Base-by-base conservation (phyloP, 2,329 filamentous ascomycete genomes). In the Alternaria sp. region DNA sequence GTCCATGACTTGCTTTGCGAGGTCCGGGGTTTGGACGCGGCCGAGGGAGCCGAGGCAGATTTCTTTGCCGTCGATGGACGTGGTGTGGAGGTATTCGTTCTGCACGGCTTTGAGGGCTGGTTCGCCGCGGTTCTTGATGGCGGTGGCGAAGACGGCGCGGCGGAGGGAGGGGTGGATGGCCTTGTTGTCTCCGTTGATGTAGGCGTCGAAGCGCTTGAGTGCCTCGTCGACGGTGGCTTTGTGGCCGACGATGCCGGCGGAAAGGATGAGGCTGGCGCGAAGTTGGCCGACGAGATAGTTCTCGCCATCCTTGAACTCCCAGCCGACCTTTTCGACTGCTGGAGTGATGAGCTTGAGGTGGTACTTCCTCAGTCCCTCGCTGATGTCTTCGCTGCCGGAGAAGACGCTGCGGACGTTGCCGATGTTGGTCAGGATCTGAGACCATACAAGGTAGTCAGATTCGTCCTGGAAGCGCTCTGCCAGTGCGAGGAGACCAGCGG, bases 51-150 rank as follows among this genome's bases (percentile, higher is more conserved):
- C 84, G 4, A 98, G 87, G 69, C 89, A 91, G 67, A 97, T 91
- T 70, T 97, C 93, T 81, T 94, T 96, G 72, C 93, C 94, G 73
- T 98, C 96, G 40, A 97, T 90, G 8, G 93, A 93, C 56, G 91
- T 90, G 12, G 93, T 96, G 54, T 85, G 89, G 67, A 89, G 86
- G 86, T 93, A 98, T 78, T 97, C 94, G 58, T 93, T 88, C 83
- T 95, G 93, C 58, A 99, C 86, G 8, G 90, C 86, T 26, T 91
- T 86, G 69, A 88, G 91, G 57, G 93, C 92, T 15, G 89, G 84
- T 56, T 87, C 86, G 8, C 88, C 88, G 7, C 93, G 89, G 68
- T 94, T 88, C 67, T 89, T 90, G 63, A 97, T 86, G 25, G 89
- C 91, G 36, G 93, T 90, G 62, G 90, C 89, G 85, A 93, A 98